Evolutionary conservation across 176 grass and related monocot genomes (phyloP).

Genomic region (Pontederia paniculata): DNA sequence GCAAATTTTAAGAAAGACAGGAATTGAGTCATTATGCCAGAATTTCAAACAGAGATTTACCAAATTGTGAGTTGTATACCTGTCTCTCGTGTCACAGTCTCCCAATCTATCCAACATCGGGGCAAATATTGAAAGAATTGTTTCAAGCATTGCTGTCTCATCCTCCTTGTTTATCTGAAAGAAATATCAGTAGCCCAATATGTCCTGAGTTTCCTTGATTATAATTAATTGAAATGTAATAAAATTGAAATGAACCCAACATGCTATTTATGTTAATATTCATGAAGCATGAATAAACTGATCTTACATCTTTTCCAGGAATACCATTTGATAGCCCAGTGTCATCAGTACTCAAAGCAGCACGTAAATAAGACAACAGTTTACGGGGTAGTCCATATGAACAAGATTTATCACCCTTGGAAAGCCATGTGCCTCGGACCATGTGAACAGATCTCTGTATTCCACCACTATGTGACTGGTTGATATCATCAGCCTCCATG

Average conservation of each 20-base stretch:
- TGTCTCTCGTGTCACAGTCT: conserved; percentile 21
- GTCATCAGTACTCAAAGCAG: conserved; percentile 36
- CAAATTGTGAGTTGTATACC: conserved; percentile 19
- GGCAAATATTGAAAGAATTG: conserved; percentile 59
- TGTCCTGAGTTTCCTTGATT: neutral
- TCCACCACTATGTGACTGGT: conserved; percentile 6
- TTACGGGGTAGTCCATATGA: conserved; percentile 49
- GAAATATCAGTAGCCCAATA: neutral
- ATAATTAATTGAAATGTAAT: no score
- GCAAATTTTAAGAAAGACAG: conserved; percentile 4
- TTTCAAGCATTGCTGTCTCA: conserved; percentile 65
- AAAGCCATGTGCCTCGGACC: conserved; percentile 82
- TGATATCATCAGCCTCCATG: conserved; percentile 21
- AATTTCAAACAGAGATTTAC: neutral
- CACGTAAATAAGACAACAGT: conserved; percentile 60
- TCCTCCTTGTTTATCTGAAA: conserved; percentile 37
- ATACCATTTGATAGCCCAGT: conserved; percentile 16
- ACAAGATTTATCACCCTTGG: conserved; percentile 23
- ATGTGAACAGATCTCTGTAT: conserved; percentile 42
- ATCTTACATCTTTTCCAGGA: conserved; percentile 31
- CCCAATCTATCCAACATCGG: conserved; percentile 71
- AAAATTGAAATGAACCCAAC: no score
- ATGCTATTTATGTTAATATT: neutral
- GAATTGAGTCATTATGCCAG: neutral
- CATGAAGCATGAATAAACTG: neutral